Percentiles rank a stretch among this genome's conserved stretches.
phyloP scores from a whole-genome alignment of 1,284 basidiomycete species.

The Microbotryum scabiosae region DNA sequence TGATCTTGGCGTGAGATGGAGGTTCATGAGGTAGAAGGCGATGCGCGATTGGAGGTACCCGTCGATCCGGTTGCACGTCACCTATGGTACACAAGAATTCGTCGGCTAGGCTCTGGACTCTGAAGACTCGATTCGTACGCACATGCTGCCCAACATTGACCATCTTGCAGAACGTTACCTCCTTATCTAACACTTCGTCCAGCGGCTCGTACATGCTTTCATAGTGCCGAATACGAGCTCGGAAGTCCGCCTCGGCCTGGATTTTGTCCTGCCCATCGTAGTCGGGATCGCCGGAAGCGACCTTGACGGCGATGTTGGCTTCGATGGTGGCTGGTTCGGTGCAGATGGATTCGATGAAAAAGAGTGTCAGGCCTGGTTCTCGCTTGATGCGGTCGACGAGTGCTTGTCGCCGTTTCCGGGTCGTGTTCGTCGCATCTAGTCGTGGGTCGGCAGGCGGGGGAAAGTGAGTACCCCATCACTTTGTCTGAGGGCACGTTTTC shows the following conservation, averaged over 20 bases:
- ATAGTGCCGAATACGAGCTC: slow-evolving; percentile 83
- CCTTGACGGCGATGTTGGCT: slow-evolving; percentile 91
- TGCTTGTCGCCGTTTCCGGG: slow-evolving; percentile 61
- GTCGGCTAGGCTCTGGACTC: not conserved
- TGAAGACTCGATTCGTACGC: slow-evolving; percentile 37
- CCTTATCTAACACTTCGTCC: slow-evolving; percentile 58
- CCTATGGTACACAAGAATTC: slow-evolving; percentile 16
- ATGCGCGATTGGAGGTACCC: slow-evolving; percentile 94
- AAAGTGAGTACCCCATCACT: not conserved
- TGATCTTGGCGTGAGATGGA: slow-evolving; percentile 90
- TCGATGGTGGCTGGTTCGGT: slow-evolving; percentile 90
- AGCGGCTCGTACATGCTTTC: slow-evolving; percentile 95
- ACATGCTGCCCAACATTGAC: slow-evolving; percentile 81
- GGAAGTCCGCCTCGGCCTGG: slow-evolving; percentile 80
- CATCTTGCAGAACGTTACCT: slow-evolving; percentile 73
- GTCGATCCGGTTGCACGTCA: slow-evolving; percentile 35
- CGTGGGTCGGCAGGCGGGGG: no score
- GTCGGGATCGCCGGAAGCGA: slow-evolving; percentile 91
- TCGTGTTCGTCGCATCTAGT: slow-evolving; percentile 88
- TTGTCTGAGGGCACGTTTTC: not conserved
- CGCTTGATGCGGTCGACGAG: slow-evolving; percentile 68
- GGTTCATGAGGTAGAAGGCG: slow-evolving; percentile 97
- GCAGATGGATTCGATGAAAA: slow-evolving; percentile 92
- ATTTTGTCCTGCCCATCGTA: slow-evolving; percentile 83
- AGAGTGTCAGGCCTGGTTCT: slow-evolving; percentile 80